These are phyloP conservation scores for Lasiodiplodia citricola DNA, from an alignment of 2,329 filamentous ascomycete species.

Conservation along the genomic window DNA sequence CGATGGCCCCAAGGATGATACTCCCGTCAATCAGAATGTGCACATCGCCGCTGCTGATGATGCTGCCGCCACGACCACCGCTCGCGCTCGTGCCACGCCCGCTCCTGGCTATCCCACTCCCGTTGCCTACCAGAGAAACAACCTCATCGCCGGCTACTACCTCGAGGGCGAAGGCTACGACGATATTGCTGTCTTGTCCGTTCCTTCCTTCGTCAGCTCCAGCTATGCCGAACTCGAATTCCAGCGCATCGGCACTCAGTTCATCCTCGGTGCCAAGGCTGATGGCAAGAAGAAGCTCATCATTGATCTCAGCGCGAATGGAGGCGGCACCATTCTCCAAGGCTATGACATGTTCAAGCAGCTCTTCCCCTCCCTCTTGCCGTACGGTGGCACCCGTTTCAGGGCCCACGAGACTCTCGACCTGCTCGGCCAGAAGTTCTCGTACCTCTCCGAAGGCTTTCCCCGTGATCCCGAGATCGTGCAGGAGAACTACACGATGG, in stretches of 20 bases:
- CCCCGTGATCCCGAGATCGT: slow-evolving; percentile 39
- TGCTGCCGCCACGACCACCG: slow-evolving; percentile 34
- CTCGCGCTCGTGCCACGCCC: slow-evolving; percentile 16
- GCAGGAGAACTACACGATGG: slow-evolving; percentile 45
- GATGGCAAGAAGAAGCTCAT: slow-evolving; percentile 65
- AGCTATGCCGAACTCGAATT: slow-evolving; percentile 41
- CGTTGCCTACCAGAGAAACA: slow-evolving; percentile 39
- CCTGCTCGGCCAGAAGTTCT: slow-evolving; percentile 50
- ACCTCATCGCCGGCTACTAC: slow-evolving; percentile 55
- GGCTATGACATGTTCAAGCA: slow-evolving; percentile 67
- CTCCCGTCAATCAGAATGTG: neutral
- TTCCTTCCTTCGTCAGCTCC: slow-evolving; percentile 49
- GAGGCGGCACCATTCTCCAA: slow-evolving; percentile 63
- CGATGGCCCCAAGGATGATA: neutral
- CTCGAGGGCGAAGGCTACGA: slow-evolving; percentile 50
- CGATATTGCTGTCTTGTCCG: slow-evolving; percentile 52
- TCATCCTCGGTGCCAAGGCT: slow-evolving; percentile 51
- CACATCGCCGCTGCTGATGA: neutral
- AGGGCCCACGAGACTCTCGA: slow-evolving; percentile 56
- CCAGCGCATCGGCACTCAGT: slow-evolving; percentile 48
- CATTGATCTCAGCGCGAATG: slow-evolving; percentile 64
- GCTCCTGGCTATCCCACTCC: slow-evolving; percentile 45
- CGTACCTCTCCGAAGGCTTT: slow-evolving; percentile 38
- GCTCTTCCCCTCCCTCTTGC: slow-evolving; percentile 58
- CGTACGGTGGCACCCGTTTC: slow-evolving; percentile 58